Evolutionary conservation across 257 asterid genomes (phyloP).

Genomic region (Gynochthodes officinalis): DNA sequence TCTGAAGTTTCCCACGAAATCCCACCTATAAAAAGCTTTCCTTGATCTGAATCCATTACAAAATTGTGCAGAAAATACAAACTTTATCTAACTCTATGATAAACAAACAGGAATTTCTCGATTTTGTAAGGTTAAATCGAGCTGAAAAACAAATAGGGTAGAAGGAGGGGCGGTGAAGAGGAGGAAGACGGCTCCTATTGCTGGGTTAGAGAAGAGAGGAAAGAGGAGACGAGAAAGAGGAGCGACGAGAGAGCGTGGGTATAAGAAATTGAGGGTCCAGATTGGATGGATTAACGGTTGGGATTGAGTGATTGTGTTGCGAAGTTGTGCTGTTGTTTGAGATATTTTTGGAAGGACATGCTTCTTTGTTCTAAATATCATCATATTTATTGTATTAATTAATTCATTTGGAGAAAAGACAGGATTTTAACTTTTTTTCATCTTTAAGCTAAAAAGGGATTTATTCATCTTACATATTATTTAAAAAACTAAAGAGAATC

Average conservation of each 20-base stretch:
- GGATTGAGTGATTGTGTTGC: neutral
- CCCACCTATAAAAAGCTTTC: slow-evolving; percentile 86
- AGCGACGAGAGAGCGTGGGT: slow-evolving; percentile 1
- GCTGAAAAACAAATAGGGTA: neutral
- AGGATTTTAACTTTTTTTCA: too few species aligned
- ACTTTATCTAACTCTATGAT: neutral
- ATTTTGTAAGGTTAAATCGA: neutral
- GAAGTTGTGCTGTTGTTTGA: neutral
- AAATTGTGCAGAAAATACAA: neutral
- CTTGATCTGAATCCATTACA: slow-evolving; percentile 88
- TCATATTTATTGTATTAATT: too few species aligned
- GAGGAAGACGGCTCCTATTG: slow-evolving; percentile 19
- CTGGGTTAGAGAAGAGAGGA: slow-evolving; percentile 15
- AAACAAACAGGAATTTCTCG: neutral
- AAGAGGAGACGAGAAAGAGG: neutral
- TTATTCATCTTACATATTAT: too few species aligned
- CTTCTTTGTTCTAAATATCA: neutral
- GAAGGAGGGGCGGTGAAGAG: neutral
- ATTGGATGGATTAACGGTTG: slow-evolving; percentile 27
- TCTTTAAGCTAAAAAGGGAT: too few species aligned
- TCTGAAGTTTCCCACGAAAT: slow-evolving; percentile 86
- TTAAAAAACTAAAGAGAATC: too few species aligned
- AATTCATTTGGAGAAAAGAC: too few species aligned
- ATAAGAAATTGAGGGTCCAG: slow-evolving; percentile 33
- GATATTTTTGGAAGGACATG: slow-evolving; percentile 7